phyloP scores from a whole-genome alignment of 2,329 filamentous ascomycete species.

The Thermoascus crustaceus region DNA sequence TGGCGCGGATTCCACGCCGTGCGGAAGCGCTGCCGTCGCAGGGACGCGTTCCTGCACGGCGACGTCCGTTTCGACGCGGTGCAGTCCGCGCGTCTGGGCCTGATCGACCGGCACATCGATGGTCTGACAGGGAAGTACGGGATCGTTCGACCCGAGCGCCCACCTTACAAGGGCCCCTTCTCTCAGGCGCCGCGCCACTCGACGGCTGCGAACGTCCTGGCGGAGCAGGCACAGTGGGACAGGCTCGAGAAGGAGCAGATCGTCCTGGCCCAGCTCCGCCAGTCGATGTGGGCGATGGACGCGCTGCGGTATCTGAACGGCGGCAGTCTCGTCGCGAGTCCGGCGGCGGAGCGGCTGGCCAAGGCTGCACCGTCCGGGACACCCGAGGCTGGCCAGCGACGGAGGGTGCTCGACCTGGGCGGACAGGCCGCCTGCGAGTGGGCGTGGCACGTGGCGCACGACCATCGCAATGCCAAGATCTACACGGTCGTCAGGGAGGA shows the following conservation, averaged over 20 bases:
- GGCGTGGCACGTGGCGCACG: slow-evolving; percentile 86
- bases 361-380: slow-evolving; percentile 16
- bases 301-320: slow-evolving; percentile 54
- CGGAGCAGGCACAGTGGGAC: slow-evolving; percentile 30
- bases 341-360: slow-evolving; percentile 35
- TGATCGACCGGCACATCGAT: slow-evolving; percentile 64
- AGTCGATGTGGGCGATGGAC: slow-evolving; percentile 55
- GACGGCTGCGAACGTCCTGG: slow-evolving; percentile 53
- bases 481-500: slow-evolving; percentile 78
- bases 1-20: slow-evolving; percentile 79
- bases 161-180: slow-evolving; percentile 61
- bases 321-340: slow-evolving; percentile 51
- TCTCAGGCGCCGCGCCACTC: slow-evolving; percentile 68
- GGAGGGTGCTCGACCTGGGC: slow-evolving; percentile 75
- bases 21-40: slow-evolving; percentile 54
- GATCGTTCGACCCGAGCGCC: slow-evolving; percentile 59
- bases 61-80: slow-evolving; percentile 80
- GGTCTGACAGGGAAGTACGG: slow-evolving; percentile 81
- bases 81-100: slow-evolving; percentile 70
- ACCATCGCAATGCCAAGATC: slow-evolving; percentile 76
- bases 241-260: slow-evolving; percentile 66
- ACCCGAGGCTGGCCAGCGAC: slow-evolving; percentile 28
- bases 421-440: slow-evolving; percentile 82
- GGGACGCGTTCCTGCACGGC: slow-evolving; percentile 77
- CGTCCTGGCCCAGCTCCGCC: slow-evolving; percentile 61